Percentiles rank a stretch among this genome's conserved stretches.
phyloP scores from a whole-genome alignment of 305 asterid species.

The Fraxinus ornus region DNA sequence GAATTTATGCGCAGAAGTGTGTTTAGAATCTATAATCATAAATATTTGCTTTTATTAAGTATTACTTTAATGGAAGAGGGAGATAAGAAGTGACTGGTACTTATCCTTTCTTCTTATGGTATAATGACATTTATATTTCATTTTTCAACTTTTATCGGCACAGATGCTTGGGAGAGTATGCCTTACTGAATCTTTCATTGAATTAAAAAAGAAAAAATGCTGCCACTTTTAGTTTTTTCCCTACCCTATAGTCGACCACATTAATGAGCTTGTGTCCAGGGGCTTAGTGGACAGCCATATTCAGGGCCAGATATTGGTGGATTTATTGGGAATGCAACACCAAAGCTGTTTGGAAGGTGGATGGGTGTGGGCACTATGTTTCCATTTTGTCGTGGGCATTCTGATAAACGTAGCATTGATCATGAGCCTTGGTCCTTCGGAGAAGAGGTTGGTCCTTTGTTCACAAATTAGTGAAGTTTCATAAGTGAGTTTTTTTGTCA shows the following conservation, averaged over 20 bases:
- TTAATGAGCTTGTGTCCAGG: conserved; percentile 50
- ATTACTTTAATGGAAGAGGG: background rate
- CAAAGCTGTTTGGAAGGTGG: conserved; percentile 94
- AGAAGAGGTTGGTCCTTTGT: conserved; percentile 63
- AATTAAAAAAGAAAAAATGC: background rate
- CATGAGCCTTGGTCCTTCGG: conserved; percentile 99
- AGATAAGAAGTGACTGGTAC: background rate
- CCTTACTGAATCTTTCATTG: background rate
- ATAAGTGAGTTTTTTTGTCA: background rate
- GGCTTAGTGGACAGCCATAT: conserved; percentile 90
- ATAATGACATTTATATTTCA: background rate
- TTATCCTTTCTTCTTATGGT: background rate
- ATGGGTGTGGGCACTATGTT: conserved; percentile 94
- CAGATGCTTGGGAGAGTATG: background rate
- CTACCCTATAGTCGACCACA: conserved; percentile 8
- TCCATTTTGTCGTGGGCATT: conserved; percentile 97
- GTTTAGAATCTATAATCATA: background rate
- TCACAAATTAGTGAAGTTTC: background rate
- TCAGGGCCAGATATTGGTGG: conserved; percentile 99
- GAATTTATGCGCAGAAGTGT: background rate
- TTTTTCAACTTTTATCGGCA: background rate
- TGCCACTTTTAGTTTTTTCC: background rate
- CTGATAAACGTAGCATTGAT: conserved; percentile 53
- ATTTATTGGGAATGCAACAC: conserved; percentile 88
- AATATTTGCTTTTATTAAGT: background rate